Evolutionary conservation across 2,329 filamentous ascomycete genomes (phyloP).

Genomic region (Coleophoma crateriformis): DNA sequence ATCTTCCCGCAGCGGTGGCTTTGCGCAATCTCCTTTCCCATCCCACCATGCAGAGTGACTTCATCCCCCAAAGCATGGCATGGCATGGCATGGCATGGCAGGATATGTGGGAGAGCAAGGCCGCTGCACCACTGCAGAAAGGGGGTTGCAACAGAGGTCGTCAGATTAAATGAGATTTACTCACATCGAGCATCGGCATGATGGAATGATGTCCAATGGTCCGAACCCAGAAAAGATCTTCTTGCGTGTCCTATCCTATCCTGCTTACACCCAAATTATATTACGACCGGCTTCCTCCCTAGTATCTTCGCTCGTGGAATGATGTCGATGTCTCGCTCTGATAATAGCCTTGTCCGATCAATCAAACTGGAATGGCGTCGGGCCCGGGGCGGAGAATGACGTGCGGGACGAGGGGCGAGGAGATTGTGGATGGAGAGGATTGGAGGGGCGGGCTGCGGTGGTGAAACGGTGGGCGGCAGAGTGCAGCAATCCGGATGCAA

Average conservation of each 20-base stretch:
- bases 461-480: too few relatives aligned
- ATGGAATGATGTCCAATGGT: neutral
- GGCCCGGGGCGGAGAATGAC: neutral
- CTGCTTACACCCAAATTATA: too few relatives aligned
- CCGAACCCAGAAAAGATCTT: neutral
- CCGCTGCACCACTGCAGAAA: neutral
- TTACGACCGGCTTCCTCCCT: neutral
- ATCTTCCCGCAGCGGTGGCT: neutral
- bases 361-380: neutral
- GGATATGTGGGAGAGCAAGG: neutral
- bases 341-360: neutral
- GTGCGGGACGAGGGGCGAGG: too few relatives aligned
- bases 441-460: too few relatives aligned
- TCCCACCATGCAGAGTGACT: conserved; percentile 2
- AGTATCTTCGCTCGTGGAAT: neutral
- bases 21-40: neutral
- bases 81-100: neutral
- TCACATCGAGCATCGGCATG: neutral
- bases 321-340: neutral
- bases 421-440: too few relatives aligned
- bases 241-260: neutral
- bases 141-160: neutral
- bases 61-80: neutral
- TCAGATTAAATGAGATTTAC: neutral
- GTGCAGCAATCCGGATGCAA: too few relatives aligned